Base-by-base conservation (phyloP, 1,284 basidiomycete genomes). In the Trichosporon ovoides region DNA sequence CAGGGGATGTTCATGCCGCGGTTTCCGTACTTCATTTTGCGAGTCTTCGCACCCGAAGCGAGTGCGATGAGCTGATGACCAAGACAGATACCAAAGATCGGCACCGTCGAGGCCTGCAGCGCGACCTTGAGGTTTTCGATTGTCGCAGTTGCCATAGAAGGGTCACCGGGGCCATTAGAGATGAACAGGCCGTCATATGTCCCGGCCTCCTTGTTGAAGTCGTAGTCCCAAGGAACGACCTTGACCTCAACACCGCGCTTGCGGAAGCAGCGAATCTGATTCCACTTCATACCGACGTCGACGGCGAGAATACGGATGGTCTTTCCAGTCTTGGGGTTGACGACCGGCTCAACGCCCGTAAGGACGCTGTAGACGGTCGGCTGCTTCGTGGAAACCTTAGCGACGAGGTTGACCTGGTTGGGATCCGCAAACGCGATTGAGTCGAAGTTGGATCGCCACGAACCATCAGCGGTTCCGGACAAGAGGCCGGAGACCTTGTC, bases 11-110 rank as follows among this genome's bases (percentile, higher is more conserved):
- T 99, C 77, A 97, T 93, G 13, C 96, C 96, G 66, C 96, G 90
- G 76, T 98, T 98, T 57, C 96, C 96, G 77, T 98, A 98, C 81
- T 98, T 98, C 91, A 98, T 97, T 80, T 98, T 98, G 52, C 88
- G 89, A 9, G 96, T 98, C 62, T 82, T 84, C 10, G 93, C 95
- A 50, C 96, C 96, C 5, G 91, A 89, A 38, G 96, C 96, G 57
- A 98, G 85, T 6, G 94, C 92, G 62, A 99, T 85, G 31, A 99
- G 83, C 79, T 99, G 96, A 78, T 99, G 96, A 52, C 96, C 96
- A 38, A 98, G 85, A 81, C 96, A 99, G 74, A 99, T 98, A 78
- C 96, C 96, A 70, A 98, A 99, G 72, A 99, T 89, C 35, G 96
- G 96, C 51, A 83, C 83, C 66, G 89, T 86, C 59, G 82, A 84